Base-by-base conservation (phyloP, 345 rosid genomes). In the Rhodomyrtus tomentosa region DNA sequence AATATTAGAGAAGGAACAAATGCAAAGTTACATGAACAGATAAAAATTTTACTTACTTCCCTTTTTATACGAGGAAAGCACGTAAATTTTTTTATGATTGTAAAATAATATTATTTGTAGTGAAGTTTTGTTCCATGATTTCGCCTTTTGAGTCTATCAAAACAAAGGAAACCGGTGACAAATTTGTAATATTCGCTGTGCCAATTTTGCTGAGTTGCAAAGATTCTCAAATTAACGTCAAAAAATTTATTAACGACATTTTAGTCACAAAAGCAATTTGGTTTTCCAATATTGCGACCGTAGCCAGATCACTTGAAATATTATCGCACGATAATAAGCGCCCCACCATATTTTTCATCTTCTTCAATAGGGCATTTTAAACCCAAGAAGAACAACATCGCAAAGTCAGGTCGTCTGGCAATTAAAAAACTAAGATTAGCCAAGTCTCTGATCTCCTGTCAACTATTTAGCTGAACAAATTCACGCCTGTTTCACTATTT, bases 41-140 rank as follows among this genome's bases (percentile, higher is more conserved):
- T 16, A 11, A 68, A 0, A 68, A 32, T 0, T 8, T 32, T 68
- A 0, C 42, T 7, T 0, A 1, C 42, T 62, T 21, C 76, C 24
- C 25, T 36, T 18, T 21, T 32, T 51, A 4, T 16, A 15, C 6
- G 14, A 36, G 6, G 45, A 68, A 36, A 68, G 10, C 45, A 36
- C 38, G 36, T 36, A 68, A 59, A 68, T 36, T 24, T 9, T 16
- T 32, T 9, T 36, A 13, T 9, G 14, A 18, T 9, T 0, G 25
- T 36, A 32, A 10, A 16, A 62, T 29, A 29, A 15, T 3, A 62
- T 8, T 36, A 32, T 68, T 36, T 18, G 25, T 25, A 68, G 11
- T 9, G 12, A 68, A 36, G 8, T 10, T 68, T 68, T 68, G 45
- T 42, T 36, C 45, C 11, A 18, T 10, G 25, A 68, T 9, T 18